Evolutionary conservation across 352 stramenopile species (phyloP), one percentile per base, ranked within the genome.

Genomic region (Globisporangium camurandrum): DNA sequence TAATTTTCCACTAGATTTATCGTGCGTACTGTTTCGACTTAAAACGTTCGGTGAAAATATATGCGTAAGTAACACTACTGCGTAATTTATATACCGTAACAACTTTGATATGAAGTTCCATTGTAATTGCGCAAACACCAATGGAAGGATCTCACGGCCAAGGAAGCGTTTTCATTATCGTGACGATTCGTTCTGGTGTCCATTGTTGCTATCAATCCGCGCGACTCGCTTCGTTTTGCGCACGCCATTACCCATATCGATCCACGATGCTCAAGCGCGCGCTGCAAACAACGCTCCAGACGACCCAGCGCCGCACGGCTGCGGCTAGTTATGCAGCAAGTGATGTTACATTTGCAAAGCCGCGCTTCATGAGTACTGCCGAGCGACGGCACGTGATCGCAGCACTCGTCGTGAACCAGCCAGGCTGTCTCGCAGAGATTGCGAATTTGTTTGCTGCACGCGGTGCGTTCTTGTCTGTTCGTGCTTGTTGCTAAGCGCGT

Each of bases 351-450:
- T 20, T 69, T 28, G 51, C 60, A 9, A 38, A 36, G 30, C 40
- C 50, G 26, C 70, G 72, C 23, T 67, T 56, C 33, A 69, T 78
- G 39, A 79, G 66, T 39, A 59, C 67, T n/a, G n/a, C n/a, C 30
- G 61, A 80, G 46, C 86, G 81, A 22, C 78, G 81, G 46, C 81
- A 93, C 42, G 79, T 93, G 49, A 93, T 93, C 58, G 81, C 81
- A 17, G 81, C 81, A 43, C 60, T 93, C 46, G 81, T 93, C 47
- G 71, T 93, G 39, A 93, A 93, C 63, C 81, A 93, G 58, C 75
- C 81, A 36, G 81, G 81, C 37, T 90, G 78, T 73, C 65, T 93
- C 42, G 81, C 78, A 19, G 78, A 93, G 69, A 93, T 93, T 54
- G 78, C 81, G 59, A 93, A 93, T 57, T 57, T 93, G 24, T 90